phyloP scores from a whole-genome alignment of 2,329 filamentous ascomycete species.

The Botrytis deweyae region DNA sequence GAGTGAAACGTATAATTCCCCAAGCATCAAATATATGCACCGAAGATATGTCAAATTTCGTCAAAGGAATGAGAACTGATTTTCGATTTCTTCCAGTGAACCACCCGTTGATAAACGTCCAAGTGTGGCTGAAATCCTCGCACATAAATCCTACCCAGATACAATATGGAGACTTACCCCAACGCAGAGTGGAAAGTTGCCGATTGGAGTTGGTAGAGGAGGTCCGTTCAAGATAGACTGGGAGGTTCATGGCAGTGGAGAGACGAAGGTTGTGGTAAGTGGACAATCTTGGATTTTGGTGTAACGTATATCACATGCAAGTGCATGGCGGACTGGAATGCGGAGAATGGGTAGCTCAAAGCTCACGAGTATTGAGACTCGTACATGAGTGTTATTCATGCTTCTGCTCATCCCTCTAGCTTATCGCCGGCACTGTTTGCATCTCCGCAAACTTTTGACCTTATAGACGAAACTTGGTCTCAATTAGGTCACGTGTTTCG shows the following conservation, averaged over 20 bases:
- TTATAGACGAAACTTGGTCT: not conserved
- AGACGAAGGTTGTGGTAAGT: slow-evolving; percentile 66
- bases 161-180: slow-evolving; percentile 70
- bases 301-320: not conserved
- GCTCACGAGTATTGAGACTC: not conserved
- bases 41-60: not conserved
- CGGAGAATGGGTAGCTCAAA: not conserved
- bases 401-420: not conserved
- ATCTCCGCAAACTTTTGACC: not conserved
- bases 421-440: not conserved
- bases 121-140: slow-evolving; percentile 57
- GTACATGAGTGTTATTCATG: not conserved
- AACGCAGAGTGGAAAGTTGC: slow-evolving; percentile 56
- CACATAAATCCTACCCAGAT: slow-evolving; percentile 65
- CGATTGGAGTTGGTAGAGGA: slow-evolving; percentile 68
- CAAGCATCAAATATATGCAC: not conserved
- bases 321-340: slow-evolving; percentile 8
- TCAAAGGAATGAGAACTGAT: not conserved
- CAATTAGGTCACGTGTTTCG: not conserved
- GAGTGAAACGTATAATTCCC: not conserved
- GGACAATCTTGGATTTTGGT: not conserved
- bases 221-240: slow-evolving; percentile 75
- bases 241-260: slow-evolving; percentile 76
- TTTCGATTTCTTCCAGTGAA: slow-evolving; percentile 9
- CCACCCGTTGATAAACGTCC: slow-evolving; percentile 28